Conservation (phyloP, 2,329 filamentous ascomycete genomes). For the Dryadomyces sulphureus region DNA sequence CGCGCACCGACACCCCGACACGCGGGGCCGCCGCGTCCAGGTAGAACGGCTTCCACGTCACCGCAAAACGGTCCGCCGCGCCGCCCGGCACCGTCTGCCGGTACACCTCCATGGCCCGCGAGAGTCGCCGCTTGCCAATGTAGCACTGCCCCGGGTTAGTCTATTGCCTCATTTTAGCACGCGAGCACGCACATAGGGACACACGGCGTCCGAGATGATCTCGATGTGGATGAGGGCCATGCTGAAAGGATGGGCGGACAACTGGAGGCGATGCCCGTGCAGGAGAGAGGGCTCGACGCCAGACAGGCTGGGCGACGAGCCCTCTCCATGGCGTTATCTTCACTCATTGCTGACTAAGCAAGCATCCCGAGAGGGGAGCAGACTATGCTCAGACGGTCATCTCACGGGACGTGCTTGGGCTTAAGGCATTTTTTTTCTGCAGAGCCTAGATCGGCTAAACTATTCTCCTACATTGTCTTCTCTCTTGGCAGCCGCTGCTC, state of each 20-base stretch:
- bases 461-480: too few species aligned
- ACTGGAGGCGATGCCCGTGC: too few species aligned
- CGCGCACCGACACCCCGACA: constrained; percentile 27
- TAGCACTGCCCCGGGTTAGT: constrained; percentile 62
- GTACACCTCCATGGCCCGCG: constrained; percentile 55
- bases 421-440: too few species aligned
- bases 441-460: too few species aligned
- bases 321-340: too few species aligned
- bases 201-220: constrained; percentile 69
- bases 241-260: constrained; percentile 2
- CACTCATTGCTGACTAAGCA: too few species aligned
- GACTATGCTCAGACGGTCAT: too few species aligned
- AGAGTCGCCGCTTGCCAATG: constrained; percentile 62
- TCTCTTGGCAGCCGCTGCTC: too few species aligned
- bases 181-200: constrained; percentile 50
- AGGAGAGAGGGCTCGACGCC: not conserved
- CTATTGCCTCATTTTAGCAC: too few species aligned
- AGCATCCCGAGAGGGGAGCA: too few species aligned
- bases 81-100: constrained; percentile 43
- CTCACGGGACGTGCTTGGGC: too few species aligned
- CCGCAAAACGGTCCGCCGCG: constrained; percentile 51
- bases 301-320: too few species aligned
- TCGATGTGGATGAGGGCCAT: constrained; percentile 69
- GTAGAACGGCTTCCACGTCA: constrained; percentile 69
- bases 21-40: constrained; percentile 50